These are phyloP conservation scores for Pinus taeda DNA, from an alignment of 75 land plant genomes.

Conservation along the genomic window DNA sequence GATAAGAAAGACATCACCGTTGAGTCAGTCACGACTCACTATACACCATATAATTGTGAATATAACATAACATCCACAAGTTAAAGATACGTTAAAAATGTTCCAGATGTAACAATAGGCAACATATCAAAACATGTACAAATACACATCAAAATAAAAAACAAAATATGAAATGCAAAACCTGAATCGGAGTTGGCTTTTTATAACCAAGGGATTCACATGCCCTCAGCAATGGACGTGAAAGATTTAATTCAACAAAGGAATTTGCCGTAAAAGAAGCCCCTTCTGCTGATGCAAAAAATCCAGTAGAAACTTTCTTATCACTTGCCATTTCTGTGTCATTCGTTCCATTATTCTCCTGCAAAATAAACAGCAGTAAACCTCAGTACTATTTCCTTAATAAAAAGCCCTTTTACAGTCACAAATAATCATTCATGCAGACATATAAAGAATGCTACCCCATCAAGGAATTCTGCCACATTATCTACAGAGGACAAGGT, in stretches of 20 bases:
- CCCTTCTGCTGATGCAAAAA: slow-evolving; percentile 70
- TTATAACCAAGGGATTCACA: slow-evolving; percentile 87
- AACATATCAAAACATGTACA: background rate
- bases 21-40: too few relatives aligned
- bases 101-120: background rate
- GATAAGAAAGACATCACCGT: too few relatives aligned
- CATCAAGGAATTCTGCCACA: too few relatives aligned
- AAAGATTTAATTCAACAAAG: slow-evolving; percentile 87
- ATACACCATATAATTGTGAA: too few relatives aligned
- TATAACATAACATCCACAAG: too few relatives aligned
- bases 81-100: too few relatives aligned
- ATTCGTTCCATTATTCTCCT: slow-evolving; percentile 1
- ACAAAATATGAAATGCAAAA: slow-evolving; percentile 7
- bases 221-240: slow-evolving; percentile 85
- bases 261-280: slow-evolving; percentile 83
- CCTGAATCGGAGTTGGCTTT: slow-evolving; percentile 97
- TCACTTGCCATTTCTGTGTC: slow-evolving; percentile 11
- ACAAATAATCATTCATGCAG: background rate
- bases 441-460: background rate
- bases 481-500: too few relatives aligned
- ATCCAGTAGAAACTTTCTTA: slow-evolving; percentile 17
- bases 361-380: background rate
- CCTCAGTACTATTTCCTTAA: background rate
- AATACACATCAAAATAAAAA: background rate
- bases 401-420: background rate